Evolutionary conservation across 495 filamentous ascomycete species (phyloP).

Genomic region (Jackrogersella minutella): DNA sequence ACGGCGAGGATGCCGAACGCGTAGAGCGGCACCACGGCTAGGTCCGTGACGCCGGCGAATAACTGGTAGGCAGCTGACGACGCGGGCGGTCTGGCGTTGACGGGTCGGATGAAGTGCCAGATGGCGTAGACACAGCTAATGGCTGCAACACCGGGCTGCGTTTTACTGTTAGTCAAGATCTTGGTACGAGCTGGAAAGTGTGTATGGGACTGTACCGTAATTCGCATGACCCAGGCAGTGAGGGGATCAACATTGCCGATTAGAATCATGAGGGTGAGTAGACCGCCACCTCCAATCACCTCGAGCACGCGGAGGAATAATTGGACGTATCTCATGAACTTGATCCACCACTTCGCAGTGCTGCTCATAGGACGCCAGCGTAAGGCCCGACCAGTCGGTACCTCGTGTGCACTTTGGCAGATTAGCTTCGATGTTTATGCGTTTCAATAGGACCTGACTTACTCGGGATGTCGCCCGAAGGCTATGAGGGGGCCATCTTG

Average conservation of each 20-base stretch:
- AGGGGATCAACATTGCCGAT: constrained; percentile 68
- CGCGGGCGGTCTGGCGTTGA: constrained; percentile 71
- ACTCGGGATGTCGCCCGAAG: constrained; percentile 86
- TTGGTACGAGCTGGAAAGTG: not conserved
- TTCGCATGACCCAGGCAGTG: constrained; percentile 77
- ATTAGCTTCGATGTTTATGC: constrained; percentile 34
- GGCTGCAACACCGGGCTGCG: constrained; percentile 72
- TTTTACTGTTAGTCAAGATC: not conserved
- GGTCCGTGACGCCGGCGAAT: constrained; percentile 77
- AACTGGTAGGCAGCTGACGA: constrained; percentile 86
- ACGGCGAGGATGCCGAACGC: constrained; percentile 71
- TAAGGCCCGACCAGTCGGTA: constrained; percentile 39
- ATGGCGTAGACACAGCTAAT: constrained; percentile 76
- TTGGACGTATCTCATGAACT: constrained; percentile 69
- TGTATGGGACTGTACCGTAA: constrained; percentile 67
- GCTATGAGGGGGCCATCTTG: constrained; percentile 76
- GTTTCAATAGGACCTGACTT: constrained; percentile 43
- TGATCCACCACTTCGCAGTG: constrained; percentile 72
- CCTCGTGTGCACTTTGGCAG: constrained; percentile 46
- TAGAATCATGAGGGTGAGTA: constrained; percentile 76
- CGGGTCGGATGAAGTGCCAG: constrained; percentile 74
- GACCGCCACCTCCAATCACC: constrained; percentile 71
- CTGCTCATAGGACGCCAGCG: constrained; percentile 69
- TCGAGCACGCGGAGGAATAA: constrained; percentile 69
- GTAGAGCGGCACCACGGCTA: constrained; percentile 77